Evolutionary conservation across 2,329 filamentous ascomycete species (phyloP), one percentile per base, ranked within the genome.

Genomic region (Grosmannia penicillata): DNA sequence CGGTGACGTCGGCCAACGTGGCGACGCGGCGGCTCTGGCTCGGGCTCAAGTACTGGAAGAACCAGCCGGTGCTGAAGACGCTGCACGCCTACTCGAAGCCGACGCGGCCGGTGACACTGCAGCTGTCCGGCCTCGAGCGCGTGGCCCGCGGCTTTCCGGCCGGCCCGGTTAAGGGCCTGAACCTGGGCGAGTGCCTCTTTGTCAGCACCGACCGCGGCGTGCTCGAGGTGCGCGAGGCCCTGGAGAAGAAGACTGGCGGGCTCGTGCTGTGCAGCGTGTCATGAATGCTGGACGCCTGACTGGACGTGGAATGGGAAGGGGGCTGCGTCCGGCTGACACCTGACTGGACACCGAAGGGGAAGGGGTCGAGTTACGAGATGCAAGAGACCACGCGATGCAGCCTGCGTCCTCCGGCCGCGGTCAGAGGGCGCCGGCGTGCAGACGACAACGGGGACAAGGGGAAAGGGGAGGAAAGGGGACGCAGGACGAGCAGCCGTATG

Each of bases 1-100:
- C 63, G 13, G 66, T 83, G 41, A 85, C 78, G 34, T 64, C 66
- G 44, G 66, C 64, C 50, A 94, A 93, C 59, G 73, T 85, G 27
- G 72, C 85, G 5, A 69, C 65, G 28, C 70, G 83, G 53, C 70
- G 87, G 43, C 63, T 95, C 47, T 95, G 87, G 87, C 60, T 95
- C 11, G 85, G 85, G 1, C 63, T 94, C 51, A 94, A 94, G 63
- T 94, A 94, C 70, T 83, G 74, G 73, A 76, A 86, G 48, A 81
- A 81, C 53, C 68, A 78, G 57, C 84, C 87, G 6, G 85, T 94
- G 18, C 61, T 95, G 48, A 66, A 65, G 45, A 68, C 73, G 46
- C 68, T 89, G 51, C 57, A 59, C 35, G 56, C 80, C 53, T 65
- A 93, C 43, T 80, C 72, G 52, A 89, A 78, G 58, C 81, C 85